phyloP scores from a whole-genome alignment of 768 basidiomycete genomes.

The Boletus speciosus region DNA sequence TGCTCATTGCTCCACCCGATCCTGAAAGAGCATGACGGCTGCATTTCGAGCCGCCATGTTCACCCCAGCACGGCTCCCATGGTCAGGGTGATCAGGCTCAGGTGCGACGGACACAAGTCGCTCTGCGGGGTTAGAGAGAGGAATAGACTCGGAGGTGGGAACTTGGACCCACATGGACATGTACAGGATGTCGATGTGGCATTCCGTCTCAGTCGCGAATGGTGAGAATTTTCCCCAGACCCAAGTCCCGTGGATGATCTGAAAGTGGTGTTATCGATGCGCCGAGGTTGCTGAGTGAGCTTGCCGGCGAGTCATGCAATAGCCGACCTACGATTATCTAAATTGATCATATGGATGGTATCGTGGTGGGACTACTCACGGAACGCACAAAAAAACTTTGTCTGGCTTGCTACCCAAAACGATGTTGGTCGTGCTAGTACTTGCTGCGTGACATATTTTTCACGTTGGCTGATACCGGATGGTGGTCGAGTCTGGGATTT shows the following conservation, averaged over 20 bases:
- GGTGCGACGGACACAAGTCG: neutral
- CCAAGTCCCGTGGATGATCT: constrained; percentile 5
- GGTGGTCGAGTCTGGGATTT: neutral
- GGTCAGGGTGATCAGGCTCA: constrained; percentile 12
- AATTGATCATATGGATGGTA: neutral
- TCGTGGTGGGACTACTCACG: neutral
- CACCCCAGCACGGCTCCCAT: constrained; percentile 9
- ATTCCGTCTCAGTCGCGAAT: neutral
- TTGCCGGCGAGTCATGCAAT: neutral
- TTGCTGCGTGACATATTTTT: neutral
- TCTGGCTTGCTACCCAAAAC: neutral
- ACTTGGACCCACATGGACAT: neutral
- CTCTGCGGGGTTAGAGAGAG: constrained; percentile 11
- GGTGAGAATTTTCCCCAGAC: neutral
- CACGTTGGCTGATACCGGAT: neutral
- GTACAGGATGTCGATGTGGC: neutral
- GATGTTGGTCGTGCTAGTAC: neutral
- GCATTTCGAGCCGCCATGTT: neutral
- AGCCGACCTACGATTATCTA: neutral
- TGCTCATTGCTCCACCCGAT: constrained; percentile 3
- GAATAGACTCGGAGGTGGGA: neutral
- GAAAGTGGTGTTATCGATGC: constrained; percentile 8
- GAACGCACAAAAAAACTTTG: neutral
- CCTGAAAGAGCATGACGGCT: constrained; percentile 1
- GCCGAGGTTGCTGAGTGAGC: neutral